Evolutionary conservation across 1,284 basidiomycete species (phyloP).

Genomic region (Ustilago shanxiensis): DNA sequence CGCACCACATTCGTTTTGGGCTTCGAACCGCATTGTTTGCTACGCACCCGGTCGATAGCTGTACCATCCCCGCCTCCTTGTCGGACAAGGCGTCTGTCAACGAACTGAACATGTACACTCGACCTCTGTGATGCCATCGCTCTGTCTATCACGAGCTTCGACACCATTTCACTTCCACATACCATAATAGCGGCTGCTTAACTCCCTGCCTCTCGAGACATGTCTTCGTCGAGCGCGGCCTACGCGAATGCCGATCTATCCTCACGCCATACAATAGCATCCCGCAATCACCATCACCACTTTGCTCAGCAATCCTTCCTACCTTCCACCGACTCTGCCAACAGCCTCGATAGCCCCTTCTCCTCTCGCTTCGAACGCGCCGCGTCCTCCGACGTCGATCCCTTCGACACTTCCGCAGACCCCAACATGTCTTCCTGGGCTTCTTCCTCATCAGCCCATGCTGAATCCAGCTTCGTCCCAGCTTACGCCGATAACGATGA

Average conservation of each 20-base stretch:
- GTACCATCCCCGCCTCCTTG: neutral
- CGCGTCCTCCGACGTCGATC: slow-evolving; percentile 19
- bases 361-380: slow-evolving; percentile 29
- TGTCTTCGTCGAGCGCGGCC: slow-evolving; percentile 20
- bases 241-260: slow-evolving; percentile 1
- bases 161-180: neutral
- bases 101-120: slow-evolving; percentile 14
- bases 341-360: slow-evolving; percentile 29
- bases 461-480: slow-evolving; percentile 23
- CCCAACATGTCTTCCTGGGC: slow-evolving; percentile 28
- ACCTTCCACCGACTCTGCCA: slow-evolving; percentile 23
- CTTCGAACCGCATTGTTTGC: neutral
- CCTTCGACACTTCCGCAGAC: neutral
- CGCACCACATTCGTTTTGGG: slow-evolving; percentile 4
- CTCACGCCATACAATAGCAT: slow-evolving; percentile 2
- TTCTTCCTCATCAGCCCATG: slow-evolving; percentile 24
- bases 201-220: slow-evolving; percentile 1
- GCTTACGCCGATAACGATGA: slow-evolving; percentile 22
- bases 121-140: slow-evolving; percentile 13
- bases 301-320: slow-evolving; percentile 22
- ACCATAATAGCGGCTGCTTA: neutral
- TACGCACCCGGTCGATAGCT: neutral
- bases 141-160: neutral
- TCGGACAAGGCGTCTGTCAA: slow-evolving; percentile 12
- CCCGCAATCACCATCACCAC: slow-evolving; percentile 8